A percentile compares a stretch with the other conserved stretches of the same genome.
phyloP scores from a whole-genome alignment of 2,329 filamentous ascomycete species.

The Aspergillus sp. region DNA sequence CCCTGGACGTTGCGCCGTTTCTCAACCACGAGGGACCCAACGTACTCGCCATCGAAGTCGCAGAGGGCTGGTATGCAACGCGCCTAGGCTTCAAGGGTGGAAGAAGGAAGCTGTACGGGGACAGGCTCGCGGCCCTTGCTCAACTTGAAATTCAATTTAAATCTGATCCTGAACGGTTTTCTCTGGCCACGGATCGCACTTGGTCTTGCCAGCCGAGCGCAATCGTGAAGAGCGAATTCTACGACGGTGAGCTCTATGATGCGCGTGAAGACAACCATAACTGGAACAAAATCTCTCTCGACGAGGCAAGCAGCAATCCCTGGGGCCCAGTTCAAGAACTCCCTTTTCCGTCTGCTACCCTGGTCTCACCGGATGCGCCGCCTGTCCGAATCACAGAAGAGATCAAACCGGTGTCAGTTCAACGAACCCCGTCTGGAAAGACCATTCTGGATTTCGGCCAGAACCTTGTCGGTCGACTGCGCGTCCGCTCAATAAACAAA shows the following conservation, averaged over 20 bases:
- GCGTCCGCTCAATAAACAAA: conserved; percentile 29
- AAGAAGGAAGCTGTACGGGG: conserved; percentile 16
- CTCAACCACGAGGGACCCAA: conserved; percentile 37
- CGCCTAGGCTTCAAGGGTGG: conserved; percentile 31
- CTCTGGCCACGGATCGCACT: conserved; percentile 20
- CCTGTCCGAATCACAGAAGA: conserved; percentile 43
- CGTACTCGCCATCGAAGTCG: conserved; percentile 44
- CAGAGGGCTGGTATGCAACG: conserved; percentile 52
- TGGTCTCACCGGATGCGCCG: conserved; percentile 45
- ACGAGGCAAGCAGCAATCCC: not conserved
- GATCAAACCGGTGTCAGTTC: conserved; percentile 26
- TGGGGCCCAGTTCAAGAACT: conserved; percentile 32
- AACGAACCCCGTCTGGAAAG: conserved; percentile 44
- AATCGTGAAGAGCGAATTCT: conserved; percentile 42
- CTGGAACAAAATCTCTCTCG: conserved; percentile 21
- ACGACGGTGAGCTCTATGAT: conserved; percentile 56
- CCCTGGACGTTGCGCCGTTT: conserved; percentile 51
- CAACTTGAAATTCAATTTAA: conserved; percentile 28
- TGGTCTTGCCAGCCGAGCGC: conserved; percentile 25
- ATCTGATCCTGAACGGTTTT: conserved; percentile 9
- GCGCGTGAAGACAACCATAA: conserved; percentile 30
- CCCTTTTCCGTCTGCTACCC: conserved; percentile 29
- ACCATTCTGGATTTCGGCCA: conserved; percentile 59
- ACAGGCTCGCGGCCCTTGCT: conserved; percentile 25
- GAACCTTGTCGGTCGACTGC: conserved; percentile 56